phyloP scores from a whole-genome alignment of 345 rosid genomes.

The Ailanthus altissimus region DNA sequence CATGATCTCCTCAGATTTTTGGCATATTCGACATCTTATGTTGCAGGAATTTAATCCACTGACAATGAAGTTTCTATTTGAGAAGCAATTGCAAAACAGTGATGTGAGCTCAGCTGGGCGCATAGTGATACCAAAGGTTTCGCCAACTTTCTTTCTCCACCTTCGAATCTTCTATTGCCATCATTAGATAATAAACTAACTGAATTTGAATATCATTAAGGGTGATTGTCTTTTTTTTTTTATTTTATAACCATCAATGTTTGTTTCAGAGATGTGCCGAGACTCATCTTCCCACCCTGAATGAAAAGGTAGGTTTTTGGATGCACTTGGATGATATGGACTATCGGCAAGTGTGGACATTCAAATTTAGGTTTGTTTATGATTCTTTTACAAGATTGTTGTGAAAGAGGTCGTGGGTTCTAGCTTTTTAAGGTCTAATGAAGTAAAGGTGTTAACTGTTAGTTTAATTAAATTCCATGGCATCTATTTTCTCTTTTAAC shows the following conservation, averaged over 20 bases:
- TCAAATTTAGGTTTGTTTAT: constrained; percentile 14
- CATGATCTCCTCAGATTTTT: not conserved
- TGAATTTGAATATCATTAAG: not conserved
- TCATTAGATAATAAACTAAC: no score
- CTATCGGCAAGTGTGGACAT: not conserved
- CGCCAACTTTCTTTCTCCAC: not conserved
- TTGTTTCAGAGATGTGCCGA: constrained; percentile 17
- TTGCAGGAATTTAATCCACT: constrained; percentile 15
- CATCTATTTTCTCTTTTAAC: not conserved
- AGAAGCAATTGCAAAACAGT: constrained; percentile 9
- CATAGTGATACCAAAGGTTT: constrained; percentile 21
- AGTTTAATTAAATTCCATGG: no score
- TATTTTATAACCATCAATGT: not conserved
- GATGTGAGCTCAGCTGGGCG: constrained; percentile 16
- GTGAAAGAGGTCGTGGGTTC: no score
- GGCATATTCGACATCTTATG: not conserved
- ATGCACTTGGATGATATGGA: constrained; percentile 15
- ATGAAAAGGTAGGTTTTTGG: constrained; percentile 5
- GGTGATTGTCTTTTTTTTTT: not conserved
- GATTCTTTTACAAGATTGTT: no score
- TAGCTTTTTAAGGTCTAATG: no score
- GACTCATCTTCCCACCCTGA: constrained; percentile 1
- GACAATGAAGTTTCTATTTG: constrained; percentile 9
- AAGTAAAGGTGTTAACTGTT: no score
- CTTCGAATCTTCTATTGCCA: not conserved